Conservation (phyloP, 2,329 filamentous ascomycete species). For the Bipolaris cookei region DNA sequence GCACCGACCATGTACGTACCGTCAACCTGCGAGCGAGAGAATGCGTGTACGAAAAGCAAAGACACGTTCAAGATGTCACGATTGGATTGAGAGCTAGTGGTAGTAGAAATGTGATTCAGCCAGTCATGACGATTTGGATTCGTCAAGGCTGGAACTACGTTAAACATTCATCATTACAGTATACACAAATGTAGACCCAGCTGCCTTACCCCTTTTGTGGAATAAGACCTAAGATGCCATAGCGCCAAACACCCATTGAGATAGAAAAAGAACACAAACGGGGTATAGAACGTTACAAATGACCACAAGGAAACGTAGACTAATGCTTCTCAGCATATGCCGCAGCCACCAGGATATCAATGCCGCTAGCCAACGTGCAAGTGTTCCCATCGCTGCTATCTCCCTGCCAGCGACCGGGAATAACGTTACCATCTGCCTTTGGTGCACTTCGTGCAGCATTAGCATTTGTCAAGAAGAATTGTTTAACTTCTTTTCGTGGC, state of each 20-base stretch:
- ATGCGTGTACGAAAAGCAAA: not conserved
- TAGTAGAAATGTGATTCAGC: not conserved
- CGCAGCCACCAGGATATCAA: slow-evolving; percentile 68
- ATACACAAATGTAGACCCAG: not conserved
- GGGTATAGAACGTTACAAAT: slow-evolving; percentile 16
- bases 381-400: slow-evolving; percentile 59
- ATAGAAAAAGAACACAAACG: not conserved
- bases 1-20: not conserved
- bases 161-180: slow-evolving; percentile 8
- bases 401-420: slow-evolving; percentile 67
- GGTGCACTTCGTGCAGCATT: slow-evolving; percentile 40
- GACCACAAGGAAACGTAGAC: not conserved
- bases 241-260: slow-evolving; percentile 6
- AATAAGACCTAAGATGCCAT: not conserved
- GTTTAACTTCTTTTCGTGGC: slow-evolving; percentile 27
- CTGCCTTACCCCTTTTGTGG: not conserved
- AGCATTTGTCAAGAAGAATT: slow-evolving; percentile 45
- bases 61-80: not conserved
- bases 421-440: slow-evolving; percentile 50
- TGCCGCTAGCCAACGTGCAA: slow-evolving; percentile 66
- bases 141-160: not conserved
- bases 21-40: not conserved
- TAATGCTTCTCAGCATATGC: slow-evolving; percentile 17
- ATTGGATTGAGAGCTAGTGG: not conserved
- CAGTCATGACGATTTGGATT: not conserved